Conservation (phyloP, 306 rosid species). For the Trichosanthes truncata region DNA sequence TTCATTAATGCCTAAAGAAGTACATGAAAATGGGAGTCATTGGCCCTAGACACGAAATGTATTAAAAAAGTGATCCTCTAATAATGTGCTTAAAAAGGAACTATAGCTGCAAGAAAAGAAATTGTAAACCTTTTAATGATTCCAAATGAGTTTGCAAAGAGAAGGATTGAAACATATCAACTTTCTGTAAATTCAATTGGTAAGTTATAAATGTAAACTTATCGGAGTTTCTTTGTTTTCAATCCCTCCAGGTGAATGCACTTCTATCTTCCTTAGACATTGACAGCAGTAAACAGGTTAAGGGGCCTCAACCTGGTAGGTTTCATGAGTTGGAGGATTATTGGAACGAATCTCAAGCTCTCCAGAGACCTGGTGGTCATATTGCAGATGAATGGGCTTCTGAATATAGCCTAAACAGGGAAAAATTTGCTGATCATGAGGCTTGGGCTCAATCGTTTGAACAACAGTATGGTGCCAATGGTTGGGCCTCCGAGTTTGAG, state of each 20-base stretch:
- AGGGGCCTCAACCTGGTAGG: conserved; percentile 56
- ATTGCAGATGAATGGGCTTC: conserved; percentile 72
- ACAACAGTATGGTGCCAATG: conserved; percentile 73
- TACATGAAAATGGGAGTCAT: neutral
- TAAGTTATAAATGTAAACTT: neutral
- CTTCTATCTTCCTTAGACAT: conserved; percentile 80
- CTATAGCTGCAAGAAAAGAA: neutral
- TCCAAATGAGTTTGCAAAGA: neutral
- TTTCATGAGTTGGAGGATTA: conserved; percentile 69
- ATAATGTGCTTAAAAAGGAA: neutral
- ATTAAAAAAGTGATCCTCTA: neutral
- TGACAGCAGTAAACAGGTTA: conserved; percentile 40
- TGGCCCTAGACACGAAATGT: neutral
- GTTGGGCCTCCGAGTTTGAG: conserved; percentile 96
- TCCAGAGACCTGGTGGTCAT: conserved; percentile 39
- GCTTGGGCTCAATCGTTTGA: conserved; percentile 83
- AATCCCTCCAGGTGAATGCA: conserved; percentile 70
- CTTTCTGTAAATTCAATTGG: neutral
- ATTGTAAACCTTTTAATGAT: neutral
- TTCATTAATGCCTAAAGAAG: neutral
- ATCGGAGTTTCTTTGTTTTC: conserved; percentile 11
- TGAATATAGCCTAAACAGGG: conserved; percentile 58
- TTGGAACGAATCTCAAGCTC: conserved; percentile 96
- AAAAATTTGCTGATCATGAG: conserved; percentile 48
- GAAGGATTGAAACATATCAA: neutral